A percentile compares a stretch with the other conserved stretches of the same genome.
Evolutionary conservation across 1,284 basidiomycete genomes (phyloP).

Genomic region (Sanguinoderma infundibulare): DNA sequence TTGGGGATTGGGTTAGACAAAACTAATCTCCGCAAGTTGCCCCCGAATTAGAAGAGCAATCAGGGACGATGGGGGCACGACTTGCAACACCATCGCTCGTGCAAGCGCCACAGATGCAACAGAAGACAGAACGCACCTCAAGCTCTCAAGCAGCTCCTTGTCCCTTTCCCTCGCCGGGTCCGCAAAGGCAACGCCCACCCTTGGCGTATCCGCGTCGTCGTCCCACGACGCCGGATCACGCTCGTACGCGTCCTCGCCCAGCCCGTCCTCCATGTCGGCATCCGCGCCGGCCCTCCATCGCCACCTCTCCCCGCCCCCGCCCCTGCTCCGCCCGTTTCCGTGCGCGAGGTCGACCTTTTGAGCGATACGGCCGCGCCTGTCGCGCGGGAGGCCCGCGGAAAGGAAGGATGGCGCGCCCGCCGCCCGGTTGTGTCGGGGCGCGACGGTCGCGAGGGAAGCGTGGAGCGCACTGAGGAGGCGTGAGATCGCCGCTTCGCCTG

Average conservation of each 20-base stretch:
- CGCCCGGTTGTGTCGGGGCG: slow-evolving; percentile 42
- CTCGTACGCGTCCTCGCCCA: background rate
- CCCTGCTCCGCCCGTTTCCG: slow-evolving; percentile 21
- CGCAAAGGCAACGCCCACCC: slow-evolving; percentile 36
- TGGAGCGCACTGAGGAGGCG: slow-evolving; percentile 62
- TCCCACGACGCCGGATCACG: slow-evolving; percentile 31
- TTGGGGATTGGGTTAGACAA: no score
- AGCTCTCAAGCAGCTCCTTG: slow-evolving; percentile 60
- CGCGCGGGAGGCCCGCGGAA: slow-evolving; percentile 70
- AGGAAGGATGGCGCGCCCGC: slow-evolving; percentile 67
- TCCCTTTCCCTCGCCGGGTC: slow-evolving; percentile 52
- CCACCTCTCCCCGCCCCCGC: slow-evolving; percentile 6
- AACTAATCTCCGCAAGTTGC: no score
- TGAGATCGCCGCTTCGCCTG: slow-evolving; percentile 65
- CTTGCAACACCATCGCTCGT: no score
- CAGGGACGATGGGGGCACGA: background rate
- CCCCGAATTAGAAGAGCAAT: no score
- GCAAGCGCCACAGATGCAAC: background rate
- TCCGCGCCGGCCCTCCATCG: slow-evolving; percentile 31
- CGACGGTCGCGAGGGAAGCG: slow-evolving; percentile 19
- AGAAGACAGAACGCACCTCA: slow-evolving; percentile 42
- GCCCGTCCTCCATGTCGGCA: slow-evolving; percentile 29
- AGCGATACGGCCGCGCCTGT: slow-evolving; percentile 75
- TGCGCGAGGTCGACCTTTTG: slow-evolving; percentile 42
- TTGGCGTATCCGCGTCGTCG: slow-evolving; percentile 58